A percentile compares a stretch with the other conserved stretches of the same genome.
These are phyloP conservation scores for Orbilia quercus DNA, from an alignment of 2,329 filamentous ascomycete species.

Conservation along the genomic window DNA sequence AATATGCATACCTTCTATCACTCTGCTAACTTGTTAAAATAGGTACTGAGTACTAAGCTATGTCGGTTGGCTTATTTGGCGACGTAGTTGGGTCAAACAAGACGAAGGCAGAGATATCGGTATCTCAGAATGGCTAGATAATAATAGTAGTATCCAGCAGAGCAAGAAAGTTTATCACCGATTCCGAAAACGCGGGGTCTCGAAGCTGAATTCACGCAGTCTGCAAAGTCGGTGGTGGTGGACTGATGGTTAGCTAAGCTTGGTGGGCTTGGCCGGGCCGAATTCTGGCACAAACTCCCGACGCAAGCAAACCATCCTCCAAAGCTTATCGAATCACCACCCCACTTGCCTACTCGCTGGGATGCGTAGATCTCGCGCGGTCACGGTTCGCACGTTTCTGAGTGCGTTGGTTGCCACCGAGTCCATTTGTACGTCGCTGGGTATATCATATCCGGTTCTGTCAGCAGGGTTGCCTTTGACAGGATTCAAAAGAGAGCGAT, in stretches of 20 bases:
- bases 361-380: constrained; percentile 45
- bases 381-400: constrained; percentile 27
- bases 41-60: too few relatives aligned
- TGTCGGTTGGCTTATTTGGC: too few relatives aligned
- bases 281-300: constrained; percentile 24
- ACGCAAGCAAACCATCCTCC: constrained; percentile 23
- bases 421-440: not conserved
- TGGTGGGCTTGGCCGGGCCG: constrained; percentile 9
- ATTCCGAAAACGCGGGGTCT: constrained; percentile 33
- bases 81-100: too few relatives aligned
- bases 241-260: not conserved
- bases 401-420: constrained; percentile 8
- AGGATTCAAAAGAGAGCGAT: too few relatives aligned
- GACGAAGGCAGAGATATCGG: too few relatives aligned
- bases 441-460: not conserved
- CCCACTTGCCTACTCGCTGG: constrained; percentile 9
- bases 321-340: constrained; percentile 28
- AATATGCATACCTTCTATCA: constrained; percentile 2
- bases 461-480: too few relatives aligned
- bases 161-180: not conserved
- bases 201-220: not conserved
- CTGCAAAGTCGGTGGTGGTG: not conserved
- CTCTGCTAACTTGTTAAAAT: too few relatives aligned
- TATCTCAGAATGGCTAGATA: too few relatives aligned
- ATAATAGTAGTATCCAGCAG: too few relatives aligned